phyloP scores from a whole-genome alignment of 140 eudicot genomes.

The Stevia rebaudiana region DNA sequence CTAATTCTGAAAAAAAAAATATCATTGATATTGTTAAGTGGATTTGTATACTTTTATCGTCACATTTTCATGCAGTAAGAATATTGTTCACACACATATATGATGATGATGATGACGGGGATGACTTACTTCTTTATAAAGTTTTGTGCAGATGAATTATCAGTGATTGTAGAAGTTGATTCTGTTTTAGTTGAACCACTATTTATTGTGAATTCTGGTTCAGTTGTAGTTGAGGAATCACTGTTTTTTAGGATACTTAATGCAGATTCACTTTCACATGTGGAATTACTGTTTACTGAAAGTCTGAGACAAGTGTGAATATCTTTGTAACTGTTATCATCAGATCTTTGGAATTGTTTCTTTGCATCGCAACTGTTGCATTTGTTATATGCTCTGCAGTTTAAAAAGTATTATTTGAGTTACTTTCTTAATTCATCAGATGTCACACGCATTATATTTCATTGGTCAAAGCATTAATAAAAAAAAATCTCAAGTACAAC shows the following conservation, averaged over 20 bases:
- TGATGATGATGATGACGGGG: too few species aligned
- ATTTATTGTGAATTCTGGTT: not conserved
- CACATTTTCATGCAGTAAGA: not conserved
- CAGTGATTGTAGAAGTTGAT: slow-evolving; percentile 10
- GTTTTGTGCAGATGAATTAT: not conserved
- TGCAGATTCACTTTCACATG: not conserved
- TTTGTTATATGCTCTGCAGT: not conserved
- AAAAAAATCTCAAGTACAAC: not conserved
- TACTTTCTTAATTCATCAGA: not conserved
- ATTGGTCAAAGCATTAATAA: not conserved
- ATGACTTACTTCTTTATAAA: slow-evolving; percentile 4
- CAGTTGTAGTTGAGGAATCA: not conserved
- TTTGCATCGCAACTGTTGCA: not conserved
- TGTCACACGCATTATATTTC: not conserved
- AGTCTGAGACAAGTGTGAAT: slow-evolving; percentile 11
- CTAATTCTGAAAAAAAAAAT: slow-evolving; percentile 8
- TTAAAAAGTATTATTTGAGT: not conserved
- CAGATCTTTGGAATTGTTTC: not conserved
- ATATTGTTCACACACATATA: not conserved
- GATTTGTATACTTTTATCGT: not conserved
- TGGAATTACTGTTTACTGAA: not conserved
- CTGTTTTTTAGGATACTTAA: not conserved
- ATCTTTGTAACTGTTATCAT: slow-evolving; percentile 8
- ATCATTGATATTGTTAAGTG: not conserved
- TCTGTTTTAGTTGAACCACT: not conserved